A percentile compares a stretch with the other conserved stretches of the same genome.
Conservation (phyloP, 495 filamentous ascomycete genomes). For the Aspergillus ostianus region DNA sequence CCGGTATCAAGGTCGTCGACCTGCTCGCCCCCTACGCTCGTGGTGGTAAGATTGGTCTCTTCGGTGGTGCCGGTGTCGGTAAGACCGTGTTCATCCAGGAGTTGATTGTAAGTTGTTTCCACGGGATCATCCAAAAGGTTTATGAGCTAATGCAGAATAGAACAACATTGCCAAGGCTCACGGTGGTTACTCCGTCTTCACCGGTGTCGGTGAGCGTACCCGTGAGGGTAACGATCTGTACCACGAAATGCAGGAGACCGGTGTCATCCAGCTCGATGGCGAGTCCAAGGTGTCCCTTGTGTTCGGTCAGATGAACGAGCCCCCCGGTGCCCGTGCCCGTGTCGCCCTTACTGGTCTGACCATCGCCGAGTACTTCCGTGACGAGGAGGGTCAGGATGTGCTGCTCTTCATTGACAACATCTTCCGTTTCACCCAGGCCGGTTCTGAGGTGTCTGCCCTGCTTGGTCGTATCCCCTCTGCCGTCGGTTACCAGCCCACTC, state of each 20-base stretch:
- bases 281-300: conserved; percentile 99
- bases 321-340: conserved; percentile 98
- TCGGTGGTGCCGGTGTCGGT: conserved; percentile 99
- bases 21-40: conserved; percentile 97
- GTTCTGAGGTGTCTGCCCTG: conserved; percentile 99
- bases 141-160: conserved; percentile 29
- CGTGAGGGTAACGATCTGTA: conserved; percentile 99
- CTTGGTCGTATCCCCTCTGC: conserved; percentile 99
- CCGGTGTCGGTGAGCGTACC: conserved; percentile 99
- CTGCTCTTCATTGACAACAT: conserved; percentile 99
- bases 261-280: conserved; percentile 98
- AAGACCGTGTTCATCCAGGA: conserved; percentile 99
- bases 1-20: conserved; percentile 99
- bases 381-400: conserved; percentile 98
- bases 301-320: conserved; percentile 99
- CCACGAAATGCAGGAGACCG: conserved; percentile 99
- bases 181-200: conserved; percentile 99
- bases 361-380: conserved; percentile 95
- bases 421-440: conserved; percentile 99
- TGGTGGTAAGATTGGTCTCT: conserved; percentile 99
- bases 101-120: conserved; percentile 67
- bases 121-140: conserved; percentile 4
- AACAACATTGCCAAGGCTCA: conserved; percentile 99
- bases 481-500: conserved; percentile 99
- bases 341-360: conserved; percentile 93